Conservation (phyloP, 805 yeast genomes). For the Blastobotrys robertii region DNA sequence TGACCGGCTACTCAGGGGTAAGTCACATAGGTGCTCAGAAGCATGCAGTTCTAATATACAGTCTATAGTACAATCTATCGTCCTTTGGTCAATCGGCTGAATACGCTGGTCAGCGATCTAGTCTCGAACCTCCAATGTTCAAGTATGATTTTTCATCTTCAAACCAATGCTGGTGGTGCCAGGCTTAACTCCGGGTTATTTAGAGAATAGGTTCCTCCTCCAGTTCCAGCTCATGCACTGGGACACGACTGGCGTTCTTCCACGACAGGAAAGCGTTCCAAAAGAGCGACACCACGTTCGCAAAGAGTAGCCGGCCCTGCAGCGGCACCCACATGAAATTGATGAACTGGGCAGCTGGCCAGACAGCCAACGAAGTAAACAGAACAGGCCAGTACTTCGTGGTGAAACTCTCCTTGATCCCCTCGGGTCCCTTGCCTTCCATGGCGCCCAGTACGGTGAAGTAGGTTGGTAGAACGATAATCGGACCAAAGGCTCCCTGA, state of each 20-base stretch:
- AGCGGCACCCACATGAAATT: conserved; percentile 70
- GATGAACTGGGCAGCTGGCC: conserved; percentile 75
- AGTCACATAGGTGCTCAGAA: too few relatives aligned
- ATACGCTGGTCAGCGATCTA: too few relatives aligned
- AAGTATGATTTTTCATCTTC: too few relatives aligned
- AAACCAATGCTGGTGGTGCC: too few relatives aligned
- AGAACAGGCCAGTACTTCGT: conserved; percentile 48
- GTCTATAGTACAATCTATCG: too few relatives aligned
- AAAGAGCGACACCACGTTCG: conserved; percentile 59
- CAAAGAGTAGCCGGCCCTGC: conserved; percentile 55
- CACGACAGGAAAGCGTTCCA: conserved; percentile 79
- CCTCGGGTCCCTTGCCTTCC: conserved; percentile 41
- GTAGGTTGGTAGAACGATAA: conserved; percentile 59
- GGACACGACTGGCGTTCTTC: conserved; percentile 30
- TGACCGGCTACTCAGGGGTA: too few relatives aligned
- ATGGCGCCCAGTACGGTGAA: conserved; percentile 56
- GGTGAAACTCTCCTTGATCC: conserved; percentile 27
- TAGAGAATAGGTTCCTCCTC: background rate
- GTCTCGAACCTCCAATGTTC: too few relatives aligned
- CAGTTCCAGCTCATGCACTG: background rate
- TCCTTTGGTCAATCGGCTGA: too few relatives aligned
- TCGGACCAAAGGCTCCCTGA: conserved; percentile 69
- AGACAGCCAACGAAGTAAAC: conserved; percentile 68
- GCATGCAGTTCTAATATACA: too few relatives aligned
- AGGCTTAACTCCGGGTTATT: too few relatives aligned